Base-by-base conservation (phyloP, 2,329 filamentous ascomycete species). In the Microdochium paspali region DNA sequence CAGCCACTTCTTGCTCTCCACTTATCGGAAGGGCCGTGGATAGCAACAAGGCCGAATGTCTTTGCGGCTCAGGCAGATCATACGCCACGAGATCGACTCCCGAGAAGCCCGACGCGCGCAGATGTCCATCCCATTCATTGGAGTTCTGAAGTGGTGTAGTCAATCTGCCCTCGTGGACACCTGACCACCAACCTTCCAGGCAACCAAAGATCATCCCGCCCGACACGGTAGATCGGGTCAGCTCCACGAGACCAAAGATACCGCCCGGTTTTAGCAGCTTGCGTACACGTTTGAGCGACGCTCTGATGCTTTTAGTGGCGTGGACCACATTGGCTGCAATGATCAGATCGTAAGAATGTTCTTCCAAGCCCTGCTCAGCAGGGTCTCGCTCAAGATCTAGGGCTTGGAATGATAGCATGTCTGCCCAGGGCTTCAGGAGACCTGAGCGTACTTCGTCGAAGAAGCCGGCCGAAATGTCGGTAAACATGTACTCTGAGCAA, bases 391-490 rank as follows among this genome's bases (percentile, higher is more conserved):
- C 26, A 13, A 28, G 26, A 13, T 28, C 26, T 7, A 7, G 13
- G 13, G 13, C 26, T 13, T 28, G 7, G 26, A 28, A 28, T 7
- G 7, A 7, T 13, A 28, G 7, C 7, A 28, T 28, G 26, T 28
- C 26, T 28, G n/a, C n/a, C n/a, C 26, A 13, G 26, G 13, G 13
- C 7, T 28, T 13, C 13, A 13, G 7, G 7, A 28, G 26, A 7
- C 13, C 13, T 13, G 7, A 7, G n/a, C 53, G 52, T 0, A 65
- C 65, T 10, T 57, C 51, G 21, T 59, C 58, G 43, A 70, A 69
- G 55, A 68, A 69, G 1, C 55, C 59, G 2, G 59, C 51, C 0
- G 67, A 68, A 24, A 69, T 66, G 43, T 71, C 67, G 2, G 67
- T 69, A 48, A 61, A 70, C 5, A 57, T 61, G 49, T 69, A 68